These are phyloP conservation scores for Umbilicus rupestris DNA, from an alignment of 164 flowering plant species.

Conservation along the genomic window DNA sequence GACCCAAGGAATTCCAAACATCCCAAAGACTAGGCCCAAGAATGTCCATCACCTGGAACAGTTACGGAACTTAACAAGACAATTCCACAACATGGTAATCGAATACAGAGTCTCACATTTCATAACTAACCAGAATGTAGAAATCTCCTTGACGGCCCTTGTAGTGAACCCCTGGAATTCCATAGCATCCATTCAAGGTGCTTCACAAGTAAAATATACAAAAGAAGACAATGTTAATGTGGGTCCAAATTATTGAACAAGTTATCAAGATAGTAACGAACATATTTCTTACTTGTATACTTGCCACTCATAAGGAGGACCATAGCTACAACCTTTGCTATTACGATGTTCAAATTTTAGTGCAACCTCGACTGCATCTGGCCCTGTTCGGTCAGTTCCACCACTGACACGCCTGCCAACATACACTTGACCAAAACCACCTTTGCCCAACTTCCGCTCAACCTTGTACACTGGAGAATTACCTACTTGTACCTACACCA, in stretches of 20 bases:
- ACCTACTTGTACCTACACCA: slow-evolving; percentile 40
- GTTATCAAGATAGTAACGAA: background rate
- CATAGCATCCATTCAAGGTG: slow-evolving; percentile 76
- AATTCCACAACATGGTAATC: background rate
- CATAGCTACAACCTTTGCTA: slow-evolving; percentile 47
- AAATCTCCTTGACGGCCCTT: slow-evolving; percentile 89
- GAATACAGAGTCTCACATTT: background rate
- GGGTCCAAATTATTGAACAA: background rate
- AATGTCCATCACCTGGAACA: slow-evolving; percentile 82
- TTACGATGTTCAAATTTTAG: slow-evolving; percentile 45
- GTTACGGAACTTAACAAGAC: background rate
- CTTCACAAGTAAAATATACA: slow-evolving; percentile 13
- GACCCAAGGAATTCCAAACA: slow-evolving; percentile 81
- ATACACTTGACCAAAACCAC: slow-evolving; percentile 60
- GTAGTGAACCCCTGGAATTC: slow-evolving; percentile 77
- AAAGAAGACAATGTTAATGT: background rate
- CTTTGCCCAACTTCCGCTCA: slow-evolving; percentile 50
- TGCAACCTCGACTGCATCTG: slow-evolving; percentile 51
- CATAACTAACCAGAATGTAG: slow-evolving; percentile 57
- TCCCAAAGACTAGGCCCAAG: slow-evolving; percentile 93
- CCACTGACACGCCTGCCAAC: slow-evolving; percentile 43
- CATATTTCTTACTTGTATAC: slow-evolving; percentile 34
- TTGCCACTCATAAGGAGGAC: slow-evolving; percentile 62
- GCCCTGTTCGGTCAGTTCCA: slow-evolving; percentile 31
- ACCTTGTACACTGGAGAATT: slow-evolving; percentile 41